Evolutionary conservation across 495 filamentous ascomycete genomes (phyloP).

Genomic region (Penicillium pancosmium): DNA sequence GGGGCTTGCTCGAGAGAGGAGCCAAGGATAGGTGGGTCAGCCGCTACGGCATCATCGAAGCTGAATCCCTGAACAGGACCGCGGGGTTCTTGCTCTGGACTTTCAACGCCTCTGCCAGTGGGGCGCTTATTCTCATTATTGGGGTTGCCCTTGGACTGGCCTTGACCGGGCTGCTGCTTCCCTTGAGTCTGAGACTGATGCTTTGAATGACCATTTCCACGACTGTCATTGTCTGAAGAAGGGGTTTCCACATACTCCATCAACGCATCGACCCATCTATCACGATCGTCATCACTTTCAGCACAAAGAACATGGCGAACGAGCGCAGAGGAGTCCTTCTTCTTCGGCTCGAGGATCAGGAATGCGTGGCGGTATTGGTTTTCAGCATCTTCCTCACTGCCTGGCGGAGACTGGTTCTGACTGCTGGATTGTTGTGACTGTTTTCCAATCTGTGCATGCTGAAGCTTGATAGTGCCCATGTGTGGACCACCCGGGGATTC

Average conservation of each 20-base stretch:
- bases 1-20: constrained; percentile 47
- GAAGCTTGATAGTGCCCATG: constrained; percentile 89
- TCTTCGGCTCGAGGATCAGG: constrained; percentile 90
- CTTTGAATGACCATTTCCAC: constrained; percentile 26
- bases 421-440: constrained; percentile 61
- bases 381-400: constrained; percentile 71
- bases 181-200: constrained; percentile 20
- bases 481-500: constrained; percentile 86
- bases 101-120: constrained; percentile 40
- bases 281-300: constrained; percentile 90
- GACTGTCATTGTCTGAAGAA: constrained; percentile 54
- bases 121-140: constrained; percentile 48
- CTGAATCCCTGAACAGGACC: constrained; percentile 75
- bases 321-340: constrained; percentile 86
- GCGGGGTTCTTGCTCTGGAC: constrained; percentile 38
- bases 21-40: constrained; percentile 65
- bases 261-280: constrained; percentile 89
- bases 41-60: constrained; percentile 81
- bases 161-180: constrained; percentile 27
- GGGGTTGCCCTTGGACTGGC: constrained; percentile 33
- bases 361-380: constrained; percentile 98
- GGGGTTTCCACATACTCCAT: constrained; percentile 85
- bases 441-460: constrained; percentile 91
- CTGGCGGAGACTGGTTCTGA: constrained; percentile 61
- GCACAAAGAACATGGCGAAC: constrained; percentile 96